These are phyloP conservation scores for Cladorrhinum samala DNA, from an alignment of 495 filamentous ascomycete genomes.

Conservation along the genomic window DNA sequence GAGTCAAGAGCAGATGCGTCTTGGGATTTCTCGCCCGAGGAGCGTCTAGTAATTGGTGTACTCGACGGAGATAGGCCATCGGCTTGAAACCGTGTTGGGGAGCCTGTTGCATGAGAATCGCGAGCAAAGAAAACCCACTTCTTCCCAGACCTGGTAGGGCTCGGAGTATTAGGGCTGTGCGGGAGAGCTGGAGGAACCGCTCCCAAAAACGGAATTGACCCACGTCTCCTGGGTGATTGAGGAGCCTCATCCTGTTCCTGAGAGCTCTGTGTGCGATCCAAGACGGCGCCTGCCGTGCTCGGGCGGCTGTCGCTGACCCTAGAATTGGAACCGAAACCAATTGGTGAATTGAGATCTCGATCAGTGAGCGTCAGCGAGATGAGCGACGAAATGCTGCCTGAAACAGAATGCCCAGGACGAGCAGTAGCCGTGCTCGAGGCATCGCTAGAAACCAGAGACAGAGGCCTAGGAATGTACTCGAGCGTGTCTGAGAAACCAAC, in stretches of 20 bases:
- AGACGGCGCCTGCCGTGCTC: slow-evolving; percentile 47
- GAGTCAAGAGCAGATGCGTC: neutral
- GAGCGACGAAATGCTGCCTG: slow-evolving; percentile 58
- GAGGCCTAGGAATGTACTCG: slow-evolving; percentile 64
- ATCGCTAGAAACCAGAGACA: slow-evolving; percentile 69
- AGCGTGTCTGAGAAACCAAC: slow-evolving; percentile 57
- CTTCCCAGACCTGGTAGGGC: slow-evolving; percentile 41
- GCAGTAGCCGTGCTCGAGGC: slow-evolving; percentile 61
- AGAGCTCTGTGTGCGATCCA: slow-evolving; percentile 40
- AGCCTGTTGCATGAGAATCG: slow-evolving; percentile 37
- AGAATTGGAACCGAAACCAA: slow-evolving; percentile 24
- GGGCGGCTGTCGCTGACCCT: slow-evolving; percentile 36
- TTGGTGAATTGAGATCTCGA: slow-evolving; percentile 25
- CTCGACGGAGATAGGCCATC: slow-evolving; percentile 35
- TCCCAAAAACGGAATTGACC: slow-evolving; percentile 45
- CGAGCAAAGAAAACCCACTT: slow-evolving; percentile 53
- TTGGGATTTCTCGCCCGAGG: slow-evolving; percentile 14
- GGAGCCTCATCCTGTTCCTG: slow-evolving; percentile 26
- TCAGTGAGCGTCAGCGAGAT: slow-evolving; percentile 43
- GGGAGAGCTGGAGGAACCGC: slow-evolving; percentile 26
- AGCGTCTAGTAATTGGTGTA: slow-evolving; percentile 12
- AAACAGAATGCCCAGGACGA: slow-evolving; percentile 56
- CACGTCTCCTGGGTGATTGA: slow-evolving; percentile 36
- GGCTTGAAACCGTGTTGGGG: slow-evolving; percentile 35
- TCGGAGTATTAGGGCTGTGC: slow-evolving; percentile 31